Evolutionary conservation across 1,284 basidiomycete species (phyloP), one percentile per base, ranked within the genome.

Genomic region (Takashimella koratensis): DNA sequence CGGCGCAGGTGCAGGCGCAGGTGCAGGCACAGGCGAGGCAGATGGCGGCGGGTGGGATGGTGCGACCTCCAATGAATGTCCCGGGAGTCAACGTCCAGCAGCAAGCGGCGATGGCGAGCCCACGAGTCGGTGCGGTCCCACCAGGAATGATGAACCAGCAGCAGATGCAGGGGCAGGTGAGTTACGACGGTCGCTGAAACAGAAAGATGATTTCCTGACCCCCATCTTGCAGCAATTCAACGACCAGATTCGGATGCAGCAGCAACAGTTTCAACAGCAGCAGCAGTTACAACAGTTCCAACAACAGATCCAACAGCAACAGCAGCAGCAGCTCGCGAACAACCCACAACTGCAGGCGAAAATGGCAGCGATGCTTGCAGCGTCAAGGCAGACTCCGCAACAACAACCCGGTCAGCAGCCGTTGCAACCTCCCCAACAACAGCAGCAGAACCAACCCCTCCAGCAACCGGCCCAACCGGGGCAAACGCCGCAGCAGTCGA

Each of bases 391-490:
- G n/a, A n/a, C n/a, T n/a, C n/a, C 10, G 30, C 58, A 58, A 44
- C 56, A 57, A 44, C 62, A 55, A 8, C 61, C 58, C 11, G 27
- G 43, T 16, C 47, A 47, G 22, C 19, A 47, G 41, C 22, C 46
- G 44, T 49, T 52, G 43, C 51, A 51, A 26, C 56, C 54, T 25
- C 56, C 58, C 27, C 60, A 60, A 12, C 52, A 57, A 47, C 51
- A 57, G n/a, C 52, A 53, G 42, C 53, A 56, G 26, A 59, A 60
- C 27, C 58, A 50, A 10, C 56, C 54, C 24, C 53, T 47, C 21
- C 43, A 49, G 24, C 49, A 49, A 20, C 30, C 13, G 5, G 26
- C 47, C 16, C 30, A 36, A 16, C 30, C 30, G 16, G 30, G 30
- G 30, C 30, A 36, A 36, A 36, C 30, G 30, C 30, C 30, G 30